Base-by-base conservation (phyloP, 805 yeast species). In the Yarrowia deformans region DNA sequence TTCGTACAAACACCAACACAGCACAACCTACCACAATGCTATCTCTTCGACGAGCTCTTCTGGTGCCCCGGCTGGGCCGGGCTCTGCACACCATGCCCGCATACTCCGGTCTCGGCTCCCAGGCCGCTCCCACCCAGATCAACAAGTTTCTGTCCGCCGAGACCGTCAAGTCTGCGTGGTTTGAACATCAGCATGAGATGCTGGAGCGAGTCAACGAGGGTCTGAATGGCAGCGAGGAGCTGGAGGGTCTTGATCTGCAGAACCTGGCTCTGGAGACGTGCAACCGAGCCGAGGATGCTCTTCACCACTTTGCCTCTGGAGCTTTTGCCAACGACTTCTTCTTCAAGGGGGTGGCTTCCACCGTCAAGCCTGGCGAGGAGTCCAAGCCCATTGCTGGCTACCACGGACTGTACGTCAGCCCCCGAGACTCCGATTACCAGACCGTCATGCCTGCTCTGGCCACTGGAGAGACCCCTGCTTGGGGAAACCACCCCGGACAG, bases 261-360 rank as follows among this genome's bases (percentile, higher is more conserved):
- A 70, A 69, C 52, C 64, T 72, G 42, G 69, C 71, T 48, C 69
- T 69, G 29, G 71, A 69, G 19, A 72, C 73, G 19, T 48, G 64
- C 37, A 70, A 68, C 43, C 56, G 49, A 18, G 68, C 72, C 35
- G 72, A 70, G 54, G 67, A 61, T 50, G 70, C 70, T 45, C 68
- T 74, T 48, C 61, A 70, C 54, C 72, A 68, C 50, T 86, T 84
- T 75, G 98, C 98, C 1, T 90, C 97, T 5, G 97, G 90, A 76
- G 88, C 91, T 1, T 94, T 90, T 81, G 93, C 91, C 79, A 95
- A 95, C 80, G 98, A 94, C 80, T 84, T 95, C 69, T 92, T 90
- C 75, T 88, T 93, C 70, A 55, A 68, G 58, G 69, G 71, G 13
- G 67, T 74, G 12, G 58, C 67, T 66, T 69, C 68, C 48, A 74